Percentiles rank a stretch among this genome's conserved stretches.
Evolutionary conservation across 1,139 yeast species (phyloP).

Genomic region (Sugiyamaella japonica): DNA sequence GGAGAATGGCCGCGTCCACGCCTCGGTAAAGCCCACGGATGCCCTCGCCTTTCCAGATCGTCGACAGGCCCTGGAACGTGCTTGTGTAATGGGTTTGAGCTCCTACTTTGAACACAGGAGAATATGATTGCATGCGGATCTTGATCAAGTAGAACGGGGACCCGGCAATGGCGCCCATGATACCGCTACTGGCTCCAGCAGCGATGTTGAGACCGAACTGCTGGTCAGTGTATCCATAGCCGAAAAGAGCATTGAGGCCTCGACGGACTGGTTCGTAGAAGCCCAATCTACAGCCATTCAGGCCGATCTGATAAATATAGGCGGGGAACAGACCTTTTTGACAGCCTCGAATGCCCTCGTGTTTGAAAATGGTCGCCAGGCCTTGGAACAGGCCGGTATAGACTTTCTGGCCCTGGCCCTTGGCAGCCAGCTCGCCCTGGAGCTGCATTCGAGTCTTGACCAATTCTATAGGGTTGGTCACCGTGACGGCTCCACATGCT

Average conservation of each 20-base stretch:
- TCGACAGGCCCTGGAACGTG: slow-evolving; percentile 64
- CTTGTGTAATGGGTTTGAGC: slow-evolving; percentile 86
- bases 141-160: slow-evolving; percentile 90
- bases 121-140: slow-evolving; percentile 94
- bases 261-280: slow-evolving; percentile 85
- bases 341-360: slow-evolving; percentile 84
- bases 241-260: slow-evolving; percentile 54
- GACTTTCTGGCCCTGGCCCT: slow-evolving; percentile 51
- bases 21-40: slow-evolving; percentile 81
- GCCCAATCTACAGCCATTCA: slow-evolving; percentile 93
- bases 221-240: slow-evolving; percentile 51
- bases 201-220: slow-evolving; percentile 62
- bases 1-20: slow-evolving; percentile 87
- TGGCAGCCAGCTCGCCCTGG: slow-evolving; percentile 80
- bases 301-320: slow-evolving; percentile 81
- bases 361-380: slow-evolving; percentile 63
- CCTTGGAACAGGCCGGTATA: slow-evolving; percentile 91
- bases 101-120: slow-evolving; percentile 68
- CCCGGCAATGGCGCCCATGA: slow-evolving; percentile 85
- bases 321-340: slow-evolving; percentile 72
- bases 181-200: slow-evolving; percentile 83
- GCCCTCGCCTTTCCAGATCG: slow-evolving; percentile 69
- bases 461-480: slow-evolving; percentile 92
- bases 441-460: slow-evolving; percentile 95
- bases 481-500: slow-evolving; percentile 96